phyloP scores from a whole-genome alignment of 2,329 filamentous ascomycete genomes.

The Tympanopsis confertula region DNA sequence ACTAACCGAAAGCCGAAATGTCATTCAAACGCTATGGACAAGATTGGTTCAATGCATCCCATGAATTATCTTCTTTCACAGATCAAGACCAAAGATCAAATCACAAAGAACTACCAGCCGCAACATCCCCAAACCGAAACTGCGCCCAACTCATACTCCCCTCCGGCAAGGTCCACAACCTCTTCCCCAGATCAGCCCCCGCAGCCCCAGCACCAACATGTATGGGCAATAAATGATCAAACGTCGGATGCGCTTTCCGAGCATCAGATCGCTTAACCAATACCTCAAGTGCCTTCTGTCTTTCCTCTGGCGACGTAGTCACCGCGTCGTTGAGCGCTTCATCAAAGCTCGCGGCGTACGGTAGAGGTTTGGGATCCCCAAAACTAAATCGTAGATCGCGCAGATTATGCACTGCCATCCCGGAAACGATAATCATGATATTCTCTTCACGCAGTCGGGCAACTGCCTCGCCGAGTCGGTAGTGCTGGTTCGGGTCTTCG shows the following conservation, averaged over 20 bases:
- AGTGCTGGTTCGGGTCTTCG: conserved; percentile 55
- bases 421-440: conserved; percentile 58
- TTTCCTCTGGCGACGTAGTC: conserved; percentile 23
- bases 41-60: too few relatives aligned
- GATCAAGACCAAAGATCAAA: too few relatives aligned
- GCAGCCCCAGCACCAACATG: conserved; percentile 39
- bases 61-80: too few relatives aligned
- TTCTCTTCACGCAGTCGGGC: conserved; percentile 54
- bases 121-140: conserved; percentile 24
- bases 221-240: conserved; percentile 39
- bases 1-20: too few relatives aligned
- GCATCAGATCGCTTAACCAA: conserved; percentile 29
- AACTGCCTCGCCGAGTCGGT: conserved; percentile 55
- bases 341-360: conserved; percentile 54
- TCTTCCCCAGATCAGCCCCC: conserved; percentile 25
- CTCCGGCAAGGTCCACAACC: conserved; percentile 30
- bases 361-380: conserved; percentile 31
- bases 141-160: conserved; percentile 40
- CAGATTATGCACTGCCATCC: conserved; percentile 67
- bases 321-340: conserved; percentile 56
- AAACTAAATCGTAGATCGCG: conserved; percentile 36
- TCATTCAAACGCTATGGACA: too few relatives aligned
- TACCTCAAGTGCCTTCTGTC: conserved; percentile 26
- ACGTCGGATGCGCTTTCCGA: conserved; percentile 32
- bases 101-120: neutral